Evolutionary conservation across 805 yeast genomes (phyloP), one percentile per base, ranked within the genome.

Genomic region (Isabelozyma pseudorhagii): DNA sequence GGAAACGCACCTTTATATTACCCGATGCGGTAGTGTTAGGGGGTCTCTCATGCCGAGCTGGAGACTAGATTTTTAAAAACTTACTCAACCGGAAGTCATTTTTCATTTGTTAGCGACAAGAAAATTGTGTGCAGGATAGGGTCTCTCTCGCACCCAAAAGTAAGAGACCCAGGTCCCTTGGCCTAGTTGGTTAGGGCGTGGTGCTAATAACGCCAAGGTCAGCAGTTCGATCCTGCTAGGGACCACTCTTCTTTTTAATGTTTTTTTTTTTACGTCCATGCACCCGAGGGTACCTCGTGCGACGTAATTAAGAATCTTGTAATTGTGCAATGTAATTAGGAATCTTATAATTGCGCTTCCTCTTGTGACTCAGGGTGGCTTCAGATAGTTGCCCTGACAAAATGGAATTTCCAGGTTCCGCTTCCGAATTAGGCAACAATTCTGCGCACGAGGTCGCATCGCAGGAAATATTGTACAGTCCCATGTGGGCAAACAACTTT

Each of bases 171-270:
- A n/a, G 77, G 77, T 72, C 78, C 77, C 78, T 73, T 72, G 77
- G 78, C 78, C 78, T 73, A 73, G 78, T 73, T 73, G 77, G 78
- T 73, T 31, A 73, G 69, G 77, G 77, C 77, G 77, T 62, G 77
- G 78, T 73, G 78, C 77, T 73, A 73, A 73, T 72, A 73, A 73
- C 77, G 77, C 78, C 78, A 61, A 74, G 89, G 83, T 83, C 89
- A 82, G 87, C 89, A 81, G 89, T 83, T 83, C 89, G 89, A 83
- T 82, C 89, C 89, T 81, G 89, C 87, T 82, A 83, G 87, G 87
- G 87, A 83, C 82, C 89, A 83, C 62, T 69, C 59, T 43, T 59
- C 64, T 50, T 45, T 40, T 40, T 2, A 17, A 17, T 5, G 27
- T 8, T 3, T 17, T 38, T 11, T 3, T 38, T 4, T 21, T n/a